Evolutionary conservation across 2,329 filamentous ascomycete genomes (phyloP).

Genomic region (Fusarium tupiense): DNA sequence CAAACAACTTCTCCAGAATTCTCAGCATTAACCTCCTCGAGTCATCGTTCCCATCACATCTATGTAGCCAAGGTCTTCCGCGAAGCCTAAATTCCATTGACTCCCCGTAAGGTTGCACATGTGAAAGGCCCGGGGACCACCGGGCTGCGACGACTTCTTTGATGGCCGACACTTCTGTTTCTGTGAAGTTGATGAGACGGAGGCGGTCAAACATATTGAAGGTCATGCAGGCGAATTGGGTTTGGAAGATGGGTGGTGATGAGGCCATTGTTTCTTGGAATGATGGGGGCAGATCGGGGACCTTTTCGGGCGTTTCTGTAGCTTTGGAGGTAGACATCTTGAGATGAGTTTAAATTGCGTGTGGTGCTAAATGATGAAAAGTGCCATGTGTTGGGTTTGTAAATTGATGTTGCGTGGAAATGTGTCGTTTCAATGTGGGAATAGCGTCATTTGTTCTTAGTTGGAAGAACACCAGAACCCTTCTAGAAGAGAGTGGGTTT

Average conservation of each 20-base stretch:
- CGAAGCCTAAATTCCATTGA: conserved; percentile 8
- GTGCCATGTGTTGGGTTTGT: not conserved
- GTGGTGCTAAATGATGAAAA: no score
- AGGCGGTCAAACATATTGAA: conserved; percentile 6
- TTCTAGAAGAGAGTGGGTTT: not conserved
- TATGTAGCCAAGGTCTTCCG: conserved; percentile 5
- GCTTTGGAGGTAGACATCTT: not conserved
- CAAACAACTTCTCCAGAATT: conserved; percentile 16
- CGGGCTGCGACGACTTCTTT: not conserved
- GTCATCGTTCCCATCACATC: conserved; percentile 11
- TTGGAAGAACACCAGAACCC: not conserved
- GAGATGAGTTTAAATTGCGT: no score
- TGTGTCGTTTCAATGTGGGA: not conserved
- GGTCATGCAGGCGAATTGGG: conserved; percentile 16
- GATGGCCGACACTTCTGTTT: not conserved
- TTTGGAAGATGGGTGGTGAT: not conserved
- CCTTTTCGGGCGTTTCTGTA: not conserved
- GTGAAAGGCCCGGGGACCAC: conserved; percentile 1
- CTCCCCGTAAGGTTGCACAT: not conserved
- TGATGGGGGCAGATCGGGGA: not conserved
- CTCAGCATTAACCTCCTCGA: conserved; percentile 3
- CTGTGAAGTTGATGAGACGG: conserved; percentile 15
- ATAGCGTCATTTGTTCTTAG: not conserved
- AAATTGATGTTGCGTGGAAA: no score
- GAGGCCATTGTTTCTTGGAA: conserved; percentile 21